phyloP scores from a whole-genome alignment of 306 rosid genomes.

The Acacia melanoxylon region DNA sequence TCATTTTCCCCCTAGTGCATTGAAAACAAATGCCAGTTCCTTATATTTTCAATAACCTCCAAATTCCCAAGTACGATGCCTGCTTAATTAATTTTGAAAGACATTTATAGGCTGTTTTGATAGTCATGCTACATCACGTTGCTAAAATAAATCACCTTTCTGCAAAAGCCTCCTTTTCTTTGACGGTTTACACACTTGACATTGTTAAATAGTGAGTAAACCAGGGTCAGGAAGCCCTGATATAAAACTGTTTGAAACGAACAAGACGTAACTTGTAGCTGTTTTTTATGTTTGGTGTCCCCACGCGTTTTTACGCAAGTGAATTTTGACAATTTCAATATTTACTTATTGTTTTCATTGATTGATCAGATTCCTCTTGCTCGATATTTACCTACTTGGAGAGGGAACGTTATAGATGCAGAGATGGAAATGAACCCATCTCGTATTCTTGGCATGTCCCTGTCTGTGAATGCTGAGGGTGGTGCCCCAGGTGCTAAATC shows the following conservation, averaged over 20 bases:
- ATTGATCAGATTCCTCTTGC: background rate
- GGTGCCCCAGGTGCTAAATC: slow-evolving; percentile 74
- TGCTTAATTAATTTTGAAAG: background rate
- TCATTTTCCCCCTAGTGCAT: background rate
- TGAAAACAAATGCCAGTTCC: background rate
- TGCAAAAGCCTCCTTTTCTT: background rate
- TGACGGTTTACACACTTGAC: background rate
- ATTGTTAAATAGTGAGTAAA: background rate
- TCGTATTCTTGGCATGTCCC: slow-evolving; percentile 80
- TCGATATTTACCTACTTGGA: background rate
- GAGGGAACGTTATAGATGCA: slow-evolving; percentile 1
- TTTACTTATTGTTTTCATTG: slow-evolving; percentile 12
- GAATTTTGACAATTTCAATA: background rate
- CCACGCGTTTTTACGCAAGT: background rate
- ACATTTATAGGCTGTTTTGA: background rate
- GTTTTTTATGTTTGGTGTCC: background rate
- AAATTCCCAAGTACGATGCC: background rate
- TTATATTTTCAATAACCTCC: background rate
- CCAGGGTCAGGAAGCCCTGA: background rate
- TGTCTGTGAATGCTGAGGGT: slow-evolving; percentile 88
- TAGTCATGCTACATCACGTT: background rate
- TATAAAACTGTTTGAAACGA: background rate
- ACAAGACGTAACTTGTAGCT: background rate
- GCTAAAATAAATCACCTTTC: background rate
- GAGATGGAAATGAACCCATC: slow-evolving; percentile 43